phyloP scores from a whole-genome alignment of 129 eudicot genomes.

The Tagetes erecta region DNA sequence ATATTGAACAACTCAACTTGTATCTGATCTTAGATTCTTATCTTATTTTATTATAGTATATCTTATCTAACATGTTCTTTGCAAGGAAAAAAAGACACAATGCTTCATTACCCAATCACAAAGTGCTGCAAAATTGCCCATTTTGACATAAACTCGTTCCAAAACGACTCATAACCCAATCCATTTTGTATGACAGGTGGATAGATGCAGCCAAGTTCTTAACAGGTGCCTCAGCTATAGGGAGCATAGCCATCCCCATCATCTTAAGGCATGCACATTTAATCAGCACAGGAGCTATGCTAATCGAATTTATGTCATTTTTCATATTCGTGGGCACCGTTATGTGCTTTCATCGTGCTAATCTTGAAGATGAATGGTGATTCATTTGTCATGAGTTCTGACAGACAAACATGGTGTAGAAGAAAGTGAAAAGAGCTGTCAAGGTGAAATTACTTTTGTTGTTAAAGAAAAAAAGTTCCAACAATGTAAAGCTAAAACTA shows the following conservation, averaged over 20 bases:
- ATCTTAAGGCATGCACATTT: constrained; percentile 82
- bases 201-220: constrained; percentile 89
- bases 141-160: background rate
- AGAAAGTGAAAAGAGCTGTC: constrained; percentile 19
- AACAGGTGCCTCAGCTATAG: constrained; percentile 96
- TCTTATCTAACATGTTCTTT: too few relatives aligned
- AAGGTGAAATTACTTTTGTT: background rate
- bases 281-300: constrained; percentile 87
- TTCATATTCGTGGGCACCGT: constrained; percentile 90
- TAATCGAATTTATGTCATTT: constrained; percentile 84
- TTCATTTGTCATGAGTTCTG: constrained; percentile 2
- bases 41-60: too few relatives aligned
- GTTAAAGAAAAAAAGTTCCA: background rate
- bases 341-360: constrained; percentile 94
- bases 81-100: too few relatives aligned
- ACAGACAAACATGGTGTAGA: constrained; percentile 19
- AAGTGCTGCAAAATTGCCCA: background rate
- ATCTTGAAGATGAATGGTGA: constrained; percentile 97
- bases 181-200: constrained; percentile 57
- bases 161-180: background rate
- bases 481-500: constrained; percentile 39
- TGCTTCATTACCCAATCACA: background rate
- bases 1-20: too few relatives aligned
- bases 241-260: constrained; percentile 92
- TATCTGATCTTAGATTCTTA: too few relatives aligned